phyloP scores from a whole-genome alignment of 1,284 basidiomycete genomes.

The Wallemia hederae region DNA sequence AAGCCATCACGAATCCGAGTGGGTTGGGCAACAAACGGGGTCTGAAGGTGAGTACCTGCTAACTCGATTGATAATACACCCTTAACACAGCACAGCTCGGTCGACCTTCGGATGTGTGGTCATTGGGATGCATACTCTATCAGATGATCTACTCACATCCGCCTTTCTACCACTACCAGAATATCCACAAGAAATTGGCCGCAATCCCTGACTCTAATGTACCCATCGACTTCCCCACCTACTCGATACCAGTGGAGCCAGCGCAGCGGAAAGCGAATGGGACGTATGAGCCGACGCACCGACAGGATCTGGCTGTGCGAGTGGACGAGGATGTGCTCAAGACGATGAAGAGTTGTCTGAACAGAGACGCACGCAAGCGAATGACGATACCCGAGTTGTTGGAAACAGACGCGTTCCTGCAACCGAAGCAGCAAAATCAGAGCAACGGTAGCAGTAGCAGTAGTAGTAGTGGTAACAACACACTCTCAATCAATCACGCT shows the following conservation, averaged over 20 bases:
- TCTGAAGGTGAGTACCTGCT: slow-evolving; percentile 13
- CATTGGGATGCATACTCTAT: slow-evolving; percentile 78
- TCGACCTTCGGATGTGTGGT: slow-evolving; percentile 77
- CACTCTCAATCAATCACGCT: not conserved
- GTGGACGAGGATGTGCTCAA: slow-evolving; percentile 39
- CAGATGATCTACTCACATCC: slow-evolving; percentile 85
- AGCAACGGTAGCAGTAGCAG: not conserved
- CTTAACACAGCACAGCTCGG: not conserved
- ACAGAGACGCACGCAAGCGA: slow-evolving; percentile 39
- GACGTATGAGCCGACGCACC: slow-evolving; percentile 23
- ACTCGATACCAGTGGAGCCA: slow-evolving; percentile 26
- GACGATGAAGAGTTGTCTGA: slow-evolving; percentile 43
- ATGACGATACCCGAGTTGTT: slow-evolving; percentile 40
- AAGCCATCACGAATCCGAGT: slow-evolving; percentile 28
- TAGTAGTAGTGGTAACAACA: not conserved
- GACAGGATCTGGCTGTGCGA: slow-evolving; percentile 30
- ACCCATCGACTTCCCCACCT: slow-evolving; percentile 42
- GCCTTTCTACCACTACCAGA: slow-evolving; percentile 40
- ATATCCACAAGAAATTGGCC: slow-evolving; percentile 40
- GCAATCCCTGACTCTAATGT: slow-evolving; percentile 47
- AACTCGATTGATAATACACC: not conserved
- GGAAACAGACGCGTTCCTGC: slow-evolving; percentile 12
- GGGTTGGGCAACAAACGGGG: slow-evolving; percentile 6
- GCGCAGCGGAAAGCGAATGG: slow-evolving; percentile 9
- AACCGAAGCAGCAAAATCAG: not conserved